Evolutionary conservation across 1,284 basidiomycete genomes (phyloP), one percentile per base, ranked within the genome.

Genomic region (Anthracocystis panici-leucophaei): DNA sequence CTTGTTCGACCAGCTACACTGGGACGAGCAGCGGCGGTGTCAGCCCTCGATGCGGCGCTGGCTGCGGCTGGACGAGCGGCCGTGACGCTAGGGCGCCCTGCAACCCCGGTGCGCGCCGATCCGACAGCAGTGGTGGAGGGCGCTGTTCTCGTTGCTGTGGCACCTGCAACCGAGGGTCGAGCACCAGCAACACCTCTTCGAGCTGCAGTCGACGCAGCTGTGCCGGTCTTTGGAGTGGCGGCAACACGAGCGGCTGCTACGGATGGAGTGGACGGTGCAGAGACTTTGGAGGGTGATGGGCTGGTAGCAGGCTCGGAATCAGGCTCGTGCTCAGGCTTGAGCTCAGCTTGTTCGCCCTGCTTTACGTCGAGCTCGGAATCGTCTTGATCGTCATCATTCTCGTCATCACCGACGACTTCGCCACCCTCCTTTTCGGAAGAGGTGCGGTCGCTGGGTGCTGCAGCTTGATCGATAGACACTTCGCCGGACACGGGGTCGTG

Each of bases 391-490:
- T 42, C 61, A 12, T n/a, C 44, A 10, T 12, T 21, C 12, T 58
- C 54, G 21, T 65, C 65, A 7, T 62, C 41, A 0, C 20, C 53
- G 21, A 44, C 31, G 23, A 52, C 18, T 31, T 70, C 66, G 3
- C 72, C 72, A 11, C 66, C 72, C 46, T 75, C 72, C 54, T 75
- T 75, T 21, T 62, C 72, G 1, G 72, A 75, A 12, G 72, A 65
- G 6, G 72, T 69, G 6, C 50, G 57, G 9, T 75, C 72, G 57
- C 72, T 75, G 10, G 50, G 63, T 9, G 59, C 51, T 1, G 49
- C 57, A 20, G 41, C 63, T 11, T 49, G 59, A 27, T 75, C 71
- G 7, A 56, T 31, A 6, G 69, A 66, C 5, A 49, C n/a, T 1
- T 65, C 63, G 40, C 52, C 63, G 5, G 61, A 40, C 5, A 35